A percentile compares a stretch with the other conserved stretches of the same genome.
These are phyloP conservation scores for Podila epigama DNA, from an alignment of 192 early-diverging fungal genomes.

Conservation along the genomic window DNA sequence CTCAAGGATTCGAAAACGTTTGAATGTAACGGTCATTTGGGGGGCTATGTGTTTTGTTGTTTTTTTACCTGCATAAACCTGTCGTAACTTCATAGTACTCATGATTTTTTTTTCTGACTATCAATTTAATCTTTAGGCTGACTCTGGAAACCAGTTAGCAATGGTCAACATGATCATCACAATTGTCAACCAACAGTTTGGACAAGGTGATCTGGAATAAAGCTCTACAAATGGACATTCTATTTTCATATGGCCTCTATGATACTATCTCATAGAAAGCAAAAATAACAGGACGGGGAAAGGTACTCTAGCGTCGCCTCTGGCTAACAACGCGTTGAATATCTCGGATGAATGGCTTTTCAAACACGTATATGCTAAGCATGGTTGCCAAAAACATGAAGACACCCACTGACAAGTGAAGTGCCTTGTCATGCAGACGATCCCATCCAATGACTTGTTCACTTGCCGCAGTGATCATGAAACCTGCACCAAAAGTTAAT, in stretches of 20 bases:
- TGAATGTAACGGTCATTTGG: conserved; percentile 19
- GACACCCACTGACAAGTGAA: conserved; percentile 66
- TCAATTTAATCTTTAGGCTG: neutral
- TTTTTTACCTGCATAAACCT: too few species aligned
- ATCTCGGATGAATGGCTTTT: conserved; percentile 37
- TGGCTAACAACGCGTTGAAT: conserved; percentile 17
- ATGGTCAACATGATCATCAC: conserved; percentile 56
- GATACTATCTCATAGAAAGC: too few species aligned
- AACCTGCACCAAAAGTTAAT: conserved; percentile 57
- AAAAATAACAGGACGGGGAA: too few species aligned
- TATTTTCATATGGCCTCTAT: too few species aligned
- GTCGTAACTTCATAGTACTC: neutral
- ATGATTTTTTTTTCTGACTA: neutral
- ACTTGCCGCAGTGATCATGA: conserved; percentile 59
- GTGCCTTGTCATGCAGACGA: conserved; percentile 51
- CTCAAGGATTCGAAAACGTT: conserved; percentile 35
- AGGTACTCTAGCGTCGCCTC: neutral
- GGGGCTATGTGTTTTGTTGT: neutral
- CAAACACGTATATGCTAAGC: conserved; percentile 3
- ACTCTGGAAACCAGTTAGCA: conserved; percentile 40
- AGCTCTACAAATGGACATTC: too few species aligned
- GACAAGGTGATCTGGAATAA: conserved; percentile 47
- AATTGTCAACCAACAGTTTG: conserved; percentile 49
- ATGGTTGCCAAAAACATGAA: conserved; percentile 1
- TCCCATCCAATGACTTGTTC: conserved; percentile 66